These are phyloP conservation scores for Alternaria longipes DNA, from an alignment of 2,329 filamentous ascomycete species.

Conservation along the genomic window DNA sequence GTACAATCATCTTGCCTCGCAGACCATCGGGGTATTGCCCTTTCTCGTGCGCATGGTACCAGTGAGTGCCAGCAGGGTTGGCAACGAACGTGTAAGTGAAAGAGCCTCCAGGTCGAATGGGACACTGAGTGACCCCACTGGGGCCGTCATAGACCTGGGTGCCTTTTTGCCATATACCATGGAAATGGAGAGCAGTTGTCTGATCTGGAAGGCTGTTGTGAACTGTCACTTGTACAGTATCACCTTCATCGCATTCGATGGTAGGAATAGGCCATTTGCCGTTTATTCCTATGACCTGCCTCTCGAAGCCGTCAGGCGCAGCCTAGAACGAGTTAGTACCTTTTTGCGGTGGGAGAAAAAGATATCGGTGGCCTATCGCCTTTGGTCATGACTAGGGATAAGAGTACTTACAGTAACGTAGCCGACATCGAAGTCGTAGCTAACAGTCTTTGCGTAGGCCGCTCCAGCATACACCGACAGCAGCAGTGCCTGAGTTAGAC, in stretches of 20 bases:
- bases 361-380: not conserved
- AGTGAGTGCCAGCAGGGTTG: conserved; percentile 62
- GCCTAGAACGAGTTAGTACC: conserved; percentile 5
- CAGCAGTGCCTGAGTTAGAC: conserved; percentile 1
- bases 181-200: conserved; percentile 56
- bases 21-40: conserved; percentile 54
- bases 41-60: conserved; percentile 72
- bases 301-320: conserved; percentile 70
- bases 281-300: conserved; percentile 80
- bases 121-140: conserved; percentile 74
- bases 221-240: conserved; percentile 46
- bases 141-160: conserved; percentile 77
- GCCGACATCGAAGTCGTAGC: conserved; percentile 62
- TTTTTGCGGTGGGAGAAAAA: no score
- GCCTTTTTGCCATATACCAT: conserved; percentile 58
- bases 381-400: not conserved
- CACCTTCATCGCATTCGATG: conserved; percentile 69
- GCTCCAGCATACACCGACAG: conserved; percentile 19
- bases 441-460: conserved; percentile 50
- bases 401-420: conserved; percentile 55
- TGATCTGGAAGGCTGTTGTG: conserved; percentile 39
- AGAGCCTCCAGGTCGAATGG: conserved; percentile 67
- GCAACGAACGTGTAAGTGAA: conserved; percentile 74
- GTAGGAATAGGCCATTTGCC: conserved; percentile 62
- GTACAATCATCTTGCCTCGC: conserved; percentile 51